A percentile compares a stretch with the other conserved stretches of the same genome.
These are phyloP conservation scores for Phytopythium vexans DNA, from an alignment of 352 stramenopile species.

Conservation along the genomic window DNA sequence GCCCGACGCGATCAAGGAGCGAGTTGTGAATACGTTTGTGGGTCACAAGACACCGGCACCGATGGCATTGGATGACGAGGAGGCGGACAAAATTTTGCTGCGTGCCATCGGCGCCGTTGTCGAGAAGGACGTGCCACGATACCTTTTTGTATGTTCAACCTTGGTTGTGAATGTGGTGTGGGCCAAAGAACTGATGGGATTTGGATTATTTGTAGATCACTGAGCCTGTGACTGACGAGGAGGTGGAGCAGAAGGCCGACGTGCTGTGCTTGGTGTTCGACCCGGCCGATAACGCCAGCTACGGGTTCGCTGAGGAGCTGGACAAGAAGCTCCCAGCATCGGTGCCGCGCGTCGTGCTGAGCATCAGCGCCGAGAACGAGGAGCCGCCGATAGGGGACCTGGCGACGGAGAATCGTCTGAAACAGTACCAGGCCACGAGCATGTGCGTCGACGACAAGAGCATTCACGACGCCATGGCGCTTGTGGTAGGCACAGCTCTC, in stretches of 20 bases:
- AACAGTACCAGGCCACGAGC: conserved; percentile 40
- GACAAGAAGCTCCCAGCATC: conserved; percentile 46
- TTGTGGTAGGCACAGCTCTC: conserved; percentile 47
- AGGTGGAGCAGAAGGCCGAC: conserved; percentile 71
- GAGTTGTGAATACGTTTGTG: conserved; percentile 53
- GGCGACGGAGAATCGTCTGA: conserved; percentile 47
- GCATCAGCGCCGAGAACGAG: conserved; percentile 25
- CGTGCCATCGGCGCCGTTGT: conserved; percentile 55
- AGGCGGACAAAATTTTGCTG: conserved; percentile 39
- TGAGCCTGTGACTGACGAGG: conserved; percentile 50
- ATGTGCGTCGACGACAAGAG: conserved; percentile 38
- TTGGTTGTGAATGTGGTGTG: neutral
- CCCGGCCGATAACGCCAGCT: conserved; percentile 42
- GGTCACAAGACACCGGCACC: conserved; percentile 21
- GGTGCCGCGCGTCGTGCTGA: conserved; percentile 64
- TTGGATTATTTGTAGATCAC: conserved; percentile 41
- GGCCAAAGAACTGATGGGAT: conserved; percentile 2
- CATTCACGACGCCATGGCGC: conserved; percentile 27
- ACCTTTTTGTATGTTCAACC: conserved; percentile 49
- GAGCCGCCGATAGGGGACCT: conserved; percentile 23
- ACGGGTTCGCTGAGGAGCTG: conserved; percentile 43
- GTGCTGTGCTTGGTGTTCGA: conserved; percentile 71
- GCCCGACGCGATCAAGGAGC: conserved; percentile 39
- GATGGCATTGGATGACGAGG: conserved; percentile 9
- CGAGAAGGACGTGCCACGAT: conserved; percentile 52